Evolutionary conservation across 148 eudicot genomes (phyloP).

Genomic region (Arbutus unedo): DNA sequence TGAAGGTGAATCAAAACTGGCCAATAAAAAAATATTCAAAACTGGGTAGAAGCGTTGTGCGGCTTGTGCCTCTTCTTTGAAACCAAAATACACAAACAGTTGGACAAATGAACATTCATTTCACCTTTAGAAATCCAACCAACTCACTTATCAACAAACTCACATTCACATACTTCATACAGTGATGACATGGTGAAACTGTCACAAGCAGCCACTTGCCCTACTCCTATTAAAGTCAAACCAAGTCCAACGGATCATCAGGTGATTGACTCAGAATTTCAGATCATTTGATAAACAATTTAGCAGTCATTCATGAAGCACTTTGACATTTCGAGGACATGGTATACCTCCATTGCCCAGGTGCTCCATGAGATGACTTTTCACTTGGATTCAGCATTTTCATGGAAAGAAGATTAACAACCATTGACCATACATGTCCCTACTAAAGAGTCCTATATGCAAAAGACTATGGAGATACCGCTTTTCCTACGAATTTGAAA

Average conservation of each 20-base stretch:
- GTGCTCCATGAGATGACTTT: not conserved
- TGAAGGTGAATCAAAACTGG: not conserved
- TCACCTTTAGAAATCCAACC: not conserved
- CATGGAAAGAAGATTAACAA: not conserved
- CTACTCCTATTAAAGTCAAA: not conserved
- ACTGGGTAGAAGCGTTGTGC: not conserved
- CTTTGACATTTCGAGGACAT: not conserved
- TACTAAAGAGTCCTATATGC: not conserved
- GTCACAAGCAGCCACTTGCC: not conserved
- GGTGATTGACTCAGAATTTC: not conserved
- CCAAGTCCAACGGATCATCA: not conserved
- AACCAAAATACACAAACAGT: not conserved
- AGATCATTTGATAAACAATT: not conserved
- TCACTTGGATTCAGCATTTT: slow-evolving; percentile 6
- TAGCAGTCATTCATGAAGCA: slow-evolving; percentile 10
- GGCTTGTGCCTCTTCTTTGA: not conserved
- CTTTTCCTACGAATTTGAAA: too few relatives aligned
- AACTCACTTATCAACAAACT: slow-evolving; percentile 3
- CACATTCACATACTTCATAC: not conserved
- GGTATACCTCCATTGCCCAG: not conserved
- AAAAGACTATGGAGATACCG: not conserved
- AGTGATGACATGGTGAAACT: slow-evolving; percentile 1
- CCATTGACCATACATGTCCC: not conserved
- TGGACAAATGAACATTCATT: not conserved
- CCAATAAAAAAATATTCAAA: not conserved